Base-by-base conservation (phyloP, 2,329 filamentous ascomycete species). In the Penicillium sp. region DNA sequence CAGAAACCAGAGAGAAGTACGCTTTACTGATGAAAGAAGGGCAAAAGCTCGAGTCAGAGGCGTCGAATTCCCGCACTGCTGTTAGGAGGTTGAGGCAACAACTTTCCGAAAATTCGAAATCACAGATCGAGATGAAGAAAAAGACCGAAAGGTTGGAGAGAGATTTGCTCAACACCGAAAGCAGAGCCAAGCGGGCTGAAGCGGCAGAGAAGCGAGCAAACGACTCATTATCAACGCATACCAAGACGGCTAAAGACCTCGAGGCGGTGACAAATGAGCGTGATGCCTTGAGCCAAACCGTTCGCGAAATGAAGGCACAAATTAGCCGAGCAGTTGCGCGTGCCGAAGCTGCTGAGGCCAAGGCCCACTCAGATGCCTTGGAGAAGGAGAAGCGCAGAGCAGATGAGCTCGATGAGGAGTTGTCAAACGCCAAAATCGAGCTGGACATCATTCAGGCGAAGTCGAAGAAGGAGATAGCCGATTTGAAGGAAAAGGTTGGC, bases 11-110 rank as follows among this genome's bases (percentile, higher is more conserved):
- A 70, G 89, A 94, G 70, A 91, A 91, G 74, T 96, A 98, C 70
- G 92, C 93, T 2, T 81, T 93, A 51, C 81, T 99, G 13, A 91
- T 99, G 83, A 90, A 96, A 69, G 95, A 99, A 80, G 95, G 96
- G 0, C 91, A 95, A 70, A 93, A 90, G 68, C 83, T 98, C 1
- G 91, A 90, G 69, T 91, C 87, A 0, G 95, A 99, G 75, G 86
- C 97, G 76, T 92, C 42, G 5, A 57, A 93, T 72, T 89, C 96
- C 66, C 84, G 94, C 63, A 87, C 87, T 6, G 89, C 89, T 4
- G 91, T 98, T 70, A 96, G 95, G 77, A 93, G 92, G 72, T 79
- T 98, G 61, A 82, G 85, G 15, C 75, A 80, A 53, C 84, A 86
- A 67, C 72, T 81, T 15, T 67, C 75, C 12, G 85, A 87, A 53